Conservation (phyloP, 306 rosid species). For the Nissolia schottii region DNA sequence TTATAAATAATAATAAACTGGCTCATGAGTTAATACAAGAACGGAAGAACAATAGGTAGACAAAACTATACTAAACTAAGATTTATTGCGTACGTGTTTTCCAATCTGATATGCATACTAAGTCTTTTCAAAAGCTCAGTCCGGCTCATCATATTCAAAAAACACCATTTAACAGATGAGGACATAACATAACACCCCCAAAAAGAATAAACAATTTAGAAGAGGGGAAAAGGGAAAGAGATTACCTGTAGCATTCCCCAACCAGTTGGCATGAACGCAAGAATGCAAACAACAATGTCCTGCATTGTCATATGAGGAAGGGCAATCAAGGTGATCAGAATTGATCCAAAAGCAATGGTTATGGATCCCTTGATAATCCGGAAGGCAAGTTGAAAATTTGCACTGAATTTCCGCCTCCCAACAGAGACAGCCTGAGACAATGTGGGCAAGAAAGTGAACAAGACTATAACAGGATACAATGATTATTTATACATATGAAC, state of each 20-base stretch:
- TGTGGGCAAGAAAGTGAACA: background rate
- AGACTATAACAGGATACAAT: background rate
- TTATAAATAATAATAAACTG: background rate
- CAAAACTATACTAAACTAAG: background rate
- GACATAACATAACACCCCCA: background rate
- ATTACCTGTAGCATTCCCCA: constrained; percentile 96
- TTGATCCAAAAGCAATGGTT: constrained; percentile 72
- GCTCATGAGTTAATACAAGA: background rate
- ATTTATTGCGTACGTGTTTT: background rate
- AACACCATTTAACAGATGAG: background rate
- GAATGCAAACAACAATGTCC: constrained; percentile 91
- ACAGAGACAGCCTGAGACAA: constrained; percentile 73
- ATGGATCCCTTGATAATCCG: constrained; percentile 90
- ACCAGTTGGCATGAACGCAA: constrained; percentile 99
- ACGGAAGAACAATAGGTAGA: background rate
- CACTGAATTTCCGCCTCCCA: constrained; percentile 89
- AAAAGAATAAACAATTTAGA: background rate
- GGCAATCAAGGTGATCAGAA: constrained; percentile 74
- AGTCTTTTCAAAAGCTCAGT: background rate
- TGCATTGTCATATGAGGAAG: constrained; percentile 84
- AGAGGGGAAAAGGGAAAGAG: background rate
- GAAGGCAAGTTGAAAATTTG: constrained; percentile 86
- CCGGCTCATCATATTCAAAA: background rate
- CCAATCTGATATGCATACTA: background rate
- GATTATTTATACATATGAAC: background rate